These are phyloP conservation scores for Blastobotrys niveus DNA, from an alignment of 1,139 yeast genomes.

Conservation along the genomic window DNA sequence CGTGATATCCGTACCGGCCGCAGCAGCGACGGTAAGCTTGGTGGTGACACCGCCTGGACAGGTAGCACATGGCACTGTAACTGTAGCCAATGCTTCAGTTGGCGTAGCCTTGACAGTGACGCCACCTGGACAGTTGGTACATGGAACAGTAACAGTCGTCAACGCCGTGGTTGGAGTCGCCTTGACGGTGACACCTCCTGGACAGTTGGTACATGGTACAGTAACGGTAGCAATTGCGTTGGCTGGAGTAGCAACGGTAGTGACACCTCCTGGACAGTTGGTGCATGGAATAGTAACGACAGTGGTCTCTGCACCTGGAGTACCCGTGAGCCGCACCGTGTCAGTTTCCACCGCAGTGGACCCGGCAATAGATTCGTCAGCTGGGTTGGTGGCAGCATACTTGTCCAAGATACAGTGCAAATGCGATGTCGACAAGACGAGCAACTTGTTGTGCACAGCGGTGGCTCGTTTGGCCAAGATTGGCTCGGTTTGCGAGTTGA, in stretches of 20 bases:
- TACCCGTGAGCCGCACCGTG: too few species aligned
- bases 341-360: too few species aligned
- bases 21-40: background rate
- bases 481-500: constrained; percentile 1
- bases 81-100: constrained; percentile 8
- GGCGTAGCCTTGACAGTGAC: background rate
- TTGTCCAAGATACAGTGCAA: constrained; percentile 2
- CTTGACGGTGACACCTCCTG: constrained; percentile 2
- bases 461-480: background rate
- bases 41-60: constrained; percentile 7
- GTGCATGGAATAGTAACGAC: background rate
- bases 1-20: background rate
- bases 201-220: constrained; percentile 6
- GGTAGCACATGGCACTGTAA: constrained; percentile 13
- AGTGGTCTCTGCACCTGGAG: background rate
- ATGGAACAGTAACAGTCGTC: constrained; percentile 7
- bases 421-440: background rate
- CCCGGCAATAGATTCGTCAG: background rate
- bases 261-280: constrained; percentile 4
- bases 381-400: background rate
- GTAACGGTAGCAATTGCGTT: constrained; percentile 6
- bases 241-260: constrained; percentile 3
- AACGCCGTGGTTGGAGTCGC: background rate
- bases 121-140: constrained; percentile 12
- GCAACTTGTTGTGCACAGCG: background rate